phyloP scores from a whole-genome alignment of 2,329 filamentous ascomycete genomes.

The Neofusicoccum umdonicola region DNA sequence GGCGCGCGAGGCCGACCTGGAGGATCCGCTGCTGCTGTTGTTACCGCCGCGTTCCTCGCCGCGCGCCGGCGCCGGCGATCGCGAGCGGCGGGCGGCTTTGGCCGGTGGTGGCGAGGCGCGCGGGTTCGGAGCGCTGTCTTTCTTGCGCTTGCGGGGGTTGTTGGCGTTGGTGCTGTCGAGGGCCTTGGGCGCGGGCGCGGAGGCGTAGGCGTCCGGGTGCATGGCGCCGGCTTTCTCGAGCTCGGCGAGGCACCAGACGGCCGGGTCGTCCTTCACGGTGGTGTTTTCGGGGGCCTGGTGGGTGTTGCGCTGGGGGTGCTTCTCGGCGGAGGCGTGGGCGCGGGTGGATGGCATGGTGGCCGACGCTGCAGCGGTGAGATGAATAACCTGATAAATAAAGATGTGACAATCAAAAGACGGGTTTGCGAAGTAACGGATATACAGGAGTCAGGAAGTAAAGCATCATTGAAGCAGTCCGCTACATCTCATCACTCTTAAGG shows the following conservation, averaged over 20 bases:
- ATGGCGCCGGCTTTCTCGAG: neutral
- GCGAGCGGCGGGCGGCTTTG: neutral
- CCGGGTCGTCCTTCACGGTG: neutral
- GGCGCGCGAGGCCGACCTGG: too few species aligned
- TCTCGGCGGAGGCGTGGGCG: neutral
- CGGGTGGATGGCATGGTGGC: neutral
- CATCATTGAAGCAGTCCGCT: too few species aligned
- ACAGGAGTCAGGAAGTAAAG: too few species aligned
- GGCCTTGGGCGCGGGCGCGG: neutral
- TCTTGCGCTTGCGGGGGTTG: neutral
- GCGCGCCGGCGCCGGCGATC: too few species aligned
- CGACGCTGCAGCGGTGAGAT: too few species aligned
- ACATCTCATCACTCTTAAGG: too few species aligned
- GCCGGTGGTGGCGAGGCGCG: neutral
- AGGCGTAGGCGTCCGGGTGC: neutral
- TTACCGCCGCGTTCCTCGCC: too few species aligned
- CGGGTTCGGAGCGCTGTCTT: neutral
- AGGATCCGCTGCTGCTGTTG: too few species aligned
- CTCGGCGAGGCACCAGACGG: constrained; percentile 2
- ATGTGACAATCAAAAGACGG: too few species aligned
- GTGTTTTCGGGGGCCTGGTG: neutral
- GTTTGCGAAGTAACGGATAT: too few species aligned
- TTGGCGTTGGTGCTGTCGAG: neutral
- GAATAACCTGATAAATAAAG: too few species aligned
- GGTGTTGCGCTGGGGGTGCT: neutral